phyloP scores from a whole-genome alignment of 805 yeast genomes.

The Grigorovia yakushimaensis region DNA sequence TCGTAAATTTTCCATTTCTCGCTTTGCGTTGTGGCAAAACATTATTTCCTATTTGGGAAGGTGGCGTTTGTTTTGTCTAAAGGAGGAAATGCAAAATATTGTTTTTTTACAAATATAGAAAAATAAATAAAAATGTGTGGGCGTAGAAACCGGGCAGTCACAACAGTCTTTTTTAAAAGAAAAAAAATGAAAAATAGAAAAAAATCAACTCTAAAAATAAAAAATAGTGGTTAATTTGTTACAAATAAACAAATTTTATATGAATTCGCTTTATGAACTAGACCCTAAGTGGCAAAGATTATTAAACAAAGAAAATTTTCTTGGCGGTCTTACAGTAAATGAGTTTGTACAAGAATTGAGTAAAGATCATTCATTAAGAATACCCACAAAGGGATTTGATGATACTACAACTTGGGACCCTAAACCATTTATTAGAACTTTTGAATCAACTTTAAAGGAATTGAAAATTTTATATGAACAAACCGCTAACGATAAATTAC shows the following conservation, averaged over 20 bases:
- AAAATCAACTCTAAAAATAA: background rate
- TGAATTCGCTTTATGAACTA: slow-evolving; percentile 44
- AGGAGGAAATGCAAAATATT: too few relatives aligned
- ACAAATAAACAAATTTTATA: slow-evolving; percentile 5
- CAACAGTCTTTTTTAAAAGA: background rate
- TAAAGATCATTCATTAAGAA: slow-evolving; percentile 41
- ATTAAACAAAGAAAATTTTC: slow-evolving; percentile 50
- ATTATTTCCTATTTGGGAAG: too few relatives aligned
- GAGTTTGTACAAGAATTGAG: slow-evolving; percentile 76
- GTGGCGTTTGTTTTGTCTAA: too few relatives aligned
- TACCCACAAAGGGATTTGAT: slow-evolving; percentile 4
- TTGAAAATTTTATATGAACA: slow-evolving; percentile 52
- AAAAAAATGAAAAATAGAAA: background rate
- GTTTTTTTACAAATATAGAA: too few relatives aligned
- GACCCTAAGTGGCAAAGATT: slow-evolving; percentile 53
- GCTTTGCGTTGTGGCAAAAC: background rate
- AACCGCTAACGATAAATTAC: slow-evolving; percentile 39
- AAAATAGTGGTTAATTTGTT: background rate
- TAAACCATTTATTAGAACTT: slow-evolving; percentile 87
- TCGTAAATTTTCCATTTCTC: background rate
- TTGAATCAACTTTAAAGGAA: slow-evolving; percentile 75
- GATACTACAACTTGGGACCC: slow-evolving; percentile 44
- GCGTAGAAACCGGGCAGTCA: background rate
- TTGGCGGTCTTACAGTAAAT: slow-evolving; percentile 60
- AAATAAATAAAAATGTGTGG: background rate